Conservation (phyloP, 768 basidiomycete genomes). For the Galerina sulciceps region DNA sequence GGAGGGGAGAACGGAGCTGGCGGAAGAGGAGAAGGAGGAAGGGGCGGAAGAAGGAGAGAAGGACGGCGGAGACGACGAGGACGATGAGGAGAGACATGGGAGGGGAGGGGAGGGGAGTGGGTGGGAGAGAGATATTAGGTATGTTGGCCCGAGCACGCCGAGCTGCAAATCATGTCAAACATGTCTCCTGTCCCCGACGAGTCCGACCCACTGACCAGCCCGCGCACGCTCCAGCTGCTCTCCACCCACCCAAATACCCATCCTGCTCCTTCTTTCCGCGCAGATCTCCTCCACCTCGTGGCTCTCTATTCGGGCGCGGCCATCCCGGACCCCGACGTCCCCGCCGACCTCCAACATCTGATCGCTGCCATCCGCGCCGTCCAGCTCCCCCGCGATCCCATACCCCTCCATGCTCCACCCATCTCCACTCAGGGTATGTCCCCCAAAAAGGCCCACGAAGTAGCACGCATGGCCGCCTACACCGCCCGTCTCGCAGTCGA, state of each 20-base stretch:
- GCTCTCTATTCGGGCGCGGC: neutral
- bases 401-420: constrained; percentile 17
- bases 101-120: neutral
- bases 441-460: constrained; percentile 79
- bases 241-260: constrained; percentile 50
- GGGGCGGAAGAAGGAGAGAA: constrained; percentile 23
- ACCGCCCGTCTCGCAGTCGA: constrained; percentile 41
- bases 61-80: constrained; percentile 29
- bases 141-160: constrained; percentile 8
- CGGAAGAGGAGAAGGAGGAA: constrained; percentile 47
- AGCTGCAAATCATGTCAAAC: neutral
- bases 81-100: constrained; percentile 7
- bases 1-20: constrained; percentile 47
- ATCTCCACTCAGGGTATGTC: constrained; percentile 56
- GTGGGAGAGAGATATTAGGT: constrained; percentile 1
- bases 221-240: constrained; percentile 33
- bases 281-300: constrained; percentile 23
- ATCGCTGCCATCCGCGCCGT: constrained; percentile 22
- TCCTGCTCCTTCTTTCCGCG: constrained; percentile 21
- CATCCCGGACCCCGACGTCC: neutral
- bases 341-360: constrained; percentile 26
- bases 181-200: constrained; percentile 8
- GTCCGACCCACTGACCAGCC: constrained; percentile 21
- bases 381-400: constrained; percentile 28
- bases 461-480: constrained; percentile 63